Conservation (phyloP, 805 yeast genomes). For the Suhomyces sp. region DNA sequence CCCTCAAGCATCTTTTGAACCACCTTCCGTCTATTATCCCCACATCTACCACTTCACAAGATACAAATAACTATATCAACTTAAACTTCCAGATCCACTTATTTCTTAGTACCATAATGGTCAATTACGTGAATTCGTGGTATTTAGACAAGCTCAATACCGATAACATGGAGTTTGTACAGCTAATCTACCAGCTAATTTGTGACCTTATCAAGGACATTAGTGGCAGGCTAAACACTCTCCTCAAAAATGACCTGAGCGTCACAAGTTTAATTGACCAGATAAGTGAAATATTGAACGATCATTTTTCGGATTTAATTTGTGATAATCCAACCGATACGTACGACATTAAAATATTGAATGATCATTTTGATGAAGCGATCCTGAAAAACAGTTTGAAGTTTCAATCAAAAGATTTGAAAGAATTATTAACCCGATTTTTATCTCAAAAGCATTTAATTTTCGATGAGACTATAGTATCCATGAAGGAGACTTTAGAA, state of each 20-base stretch:
- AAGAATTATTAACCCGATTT: constrained; percentile 3
- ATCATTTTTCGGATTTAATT: constrained; percentile 20
- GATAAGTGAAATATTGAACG: constrained; percentile 20
- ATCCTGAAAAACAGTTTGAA: constrained; percentile 1
- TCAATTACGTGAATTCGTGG: constrained; percentile 16
- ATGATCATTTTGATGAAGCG: background rate
- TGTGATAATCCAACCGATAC: constrained; percentile 10
- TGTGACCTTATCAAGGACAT: constrained; percentile 26
- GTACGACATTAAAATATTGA: constrained; percentile 3
- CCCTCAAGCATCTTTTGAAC: constrained; percentile 23
- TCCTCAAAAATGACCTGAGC: constrained; percentile 11
- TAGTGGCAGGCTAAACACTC: constrained; percentile 16
- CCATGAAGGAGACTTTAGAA: background rate
- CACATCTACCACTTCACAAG: constrained; percentile 10
- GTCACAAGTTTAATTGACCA: constrained; percentile 23
- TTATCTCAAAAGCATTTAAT: constrained; percentile 17
- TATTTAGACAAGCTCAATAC: constrained; percentile 26
- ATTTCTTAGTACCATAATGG: constrained; percentile 31
- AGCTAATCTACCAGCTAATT: constrained; percentile 23
- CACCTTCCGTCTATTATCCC: constrained; percentile 31
- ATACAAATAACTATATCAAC: constrained; percentile 9
- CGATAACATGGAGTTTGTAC: constrained; percentile 30
- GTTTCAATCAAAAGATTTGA: background rate
- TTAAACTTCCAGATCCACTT: constrained; percentile 38
- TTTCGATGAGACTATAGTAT: constrained; percentile 16